phyloP scores from a whole-genome alignment of 805 yeast species.

The Kodamaea hsintzibuensis region DNA sequence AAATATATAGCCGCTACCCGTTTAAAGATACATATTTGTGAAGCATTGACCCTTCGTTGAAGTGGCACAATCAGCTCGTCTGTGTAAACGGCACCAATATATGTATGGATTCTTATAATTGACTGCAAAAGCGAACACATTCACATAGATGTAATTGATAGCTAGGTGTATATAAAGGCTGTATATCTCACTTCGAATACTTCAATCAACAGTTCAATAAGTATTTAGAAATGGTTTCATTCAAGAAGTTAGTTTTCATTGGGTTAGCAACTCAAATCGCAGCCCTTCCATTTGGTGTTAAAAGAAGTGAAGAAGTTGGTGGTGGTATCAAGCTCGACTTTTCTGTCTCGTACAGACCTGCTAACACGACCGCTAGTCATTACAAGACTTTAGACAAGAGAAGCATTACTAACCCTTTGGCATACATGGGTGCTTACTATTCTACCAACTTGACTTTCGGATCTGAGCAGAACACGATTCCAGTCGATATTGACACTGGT shows the following conservation, averaged over 20 bases:
- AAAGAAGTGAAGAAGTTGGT: slow-evolving; percentile 3
- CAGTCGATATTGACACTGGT: slow-evolving; percentile 13
- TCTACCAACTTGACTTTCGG: slow-evolving; percentile 8
- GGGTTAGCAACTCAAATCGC: background rate
- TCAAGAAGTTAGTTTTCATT: background rate
- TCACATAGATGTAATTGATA: no score
- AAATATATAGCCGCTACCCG: no score
- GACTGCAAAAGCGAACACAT: no score
- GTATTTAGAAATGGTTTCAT: background rate
- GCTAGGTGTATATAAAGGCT: no score
- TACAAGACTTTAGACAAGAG: background rate
- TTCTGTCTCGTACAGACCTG: background rate
- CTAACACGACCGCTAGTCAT: background rate
- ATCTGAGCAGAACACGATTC: slow-evolving; percentile 9
- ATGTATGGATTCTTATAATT: no score
- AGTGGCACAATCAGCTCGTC: no score
- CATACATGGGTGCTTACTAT: slow-evolving; percentile 4
- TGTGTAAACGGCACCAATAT: no score
- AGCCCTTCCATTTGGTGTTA: background rate
- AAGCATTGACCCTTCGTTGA: no score
- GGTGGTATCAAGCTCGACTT: slow-evolving; percentile 7
- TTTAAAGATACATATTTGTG: no score
- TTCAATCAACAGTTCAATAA: no score
- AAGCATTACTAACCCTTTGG: background rate
- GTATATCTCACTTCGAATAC: no score